Conservation (phyloP, 1,284 basidiomycete genomes). For the Moniliophthora roreri region DNA sequence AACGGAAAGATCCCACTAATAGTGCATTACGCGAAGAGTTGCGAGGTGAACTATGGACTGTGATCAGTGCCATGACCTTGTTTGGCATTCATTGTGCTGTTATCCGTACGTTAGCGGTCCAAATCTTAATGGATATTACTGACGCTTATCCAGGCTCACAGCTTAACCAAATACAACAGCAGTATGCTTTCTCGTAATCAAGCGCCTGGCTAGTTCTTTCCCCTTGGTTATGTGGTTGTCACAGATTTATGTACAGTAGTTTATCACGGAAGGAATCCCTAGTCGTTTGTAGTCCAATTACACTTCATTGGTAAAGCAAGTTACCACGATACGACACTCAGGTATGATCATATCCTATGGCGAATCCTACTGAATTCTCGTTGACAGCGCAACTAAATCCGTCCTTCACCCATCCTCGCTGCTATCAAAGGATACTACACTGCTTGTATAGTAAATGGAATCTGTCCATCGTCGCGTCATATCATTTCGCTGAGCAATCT, state of each 20-base stretch:
- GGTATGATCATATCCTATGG: too few species aligned
- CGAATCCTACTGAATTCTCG: too few species aligned
- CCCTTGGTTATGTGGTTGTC: background rate
- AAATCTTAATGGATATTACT: background rate
- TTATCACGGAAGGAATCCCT: too few species aligned
- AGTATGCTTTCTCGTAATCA: background rate
- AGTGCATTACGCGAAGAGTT: background rate
- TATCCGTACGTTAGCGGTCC: slow-evolving; percentile 5
- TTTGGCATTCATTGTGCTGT: slow-evolving; percentile 7
- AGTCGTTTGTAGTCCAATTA: too few species aligned
- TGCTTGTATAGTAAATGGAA: slow-evolving; percentile 28
- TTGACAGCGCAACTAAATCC: background rate
- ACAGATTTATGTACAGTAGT: background rate
- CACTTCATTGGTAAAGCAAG: too few species aligned
- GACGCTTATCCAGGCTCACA: slow-evolving; percentile 4
- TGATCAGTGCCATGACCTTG: slow-evolving; percentile 10
- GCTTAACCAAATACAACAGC: slow-evolving; percentile 2
- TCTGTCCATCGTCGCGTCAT: slow-evolving; percentile 33
- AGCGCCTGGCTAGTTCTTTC: background rate
- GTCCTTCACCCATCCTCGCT: background rate
- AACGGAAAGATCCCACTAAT: background rate
- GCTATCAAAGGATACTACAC: background rate
- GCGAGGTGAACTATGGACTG: background rate
- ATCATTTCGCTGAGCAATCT: slow-evolving; percentile 19
- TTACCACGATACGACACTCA: too few species aligned